A percentile compares a stretch with the other conserved stretches of the same genome.
Evolutionary conservation across 805 yeast species (phyloP).

Genomic region (Candida loeiensis): DNA sequence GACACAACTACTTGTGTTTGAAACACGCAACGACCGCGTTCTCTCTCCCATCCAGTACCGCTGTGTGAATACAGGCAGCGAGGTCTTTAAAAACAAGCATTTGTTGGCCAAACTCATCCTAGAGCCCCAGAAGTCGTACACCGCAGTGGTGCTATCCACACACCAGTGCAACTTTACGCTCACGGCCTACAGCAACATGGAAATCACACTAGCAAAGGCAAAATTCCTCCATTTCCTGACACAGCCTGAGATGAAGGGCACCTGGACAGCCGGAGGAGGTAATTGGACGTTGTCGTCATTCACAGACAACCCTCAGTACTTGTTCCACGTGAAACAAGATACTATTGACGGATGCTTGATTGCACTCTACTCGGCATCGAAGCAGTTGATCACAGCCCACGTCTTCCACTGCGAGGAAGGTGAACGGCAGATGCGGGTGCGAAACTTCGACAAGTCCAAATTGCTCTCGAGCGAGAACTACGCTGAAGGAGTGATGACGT

Average conservation of each 20-base stretch:
- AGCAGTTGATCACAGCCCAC: slow-evolving; percentile 34
- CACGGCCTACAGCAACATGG: slow-evolving; percentile 25
- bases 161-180: slow-evolving; percentile 25
- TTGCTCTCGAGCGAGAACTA: slow-evolving; percentile 29
- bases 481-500: slow-evolving; percentile 32
- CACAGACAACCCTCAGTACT: slow-evolving; percentile 54
- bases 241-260: slow-evolving; percentile 26
- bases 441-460: slow-evolving; percentile 20
- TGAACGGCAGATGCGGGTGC: slow-evolving; percentile 19
- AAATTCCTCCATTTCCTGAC: slow-evolving; percentile 17
- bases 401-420: slow-evolving; percentile 38
- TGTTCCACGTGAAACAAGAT: slow-evolving; percentile 18
- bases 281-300: slow-evolving; percentile 47
- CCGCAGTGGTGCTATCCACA: slow-evolving; percentile 20
- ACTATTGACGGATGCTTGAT: slow-evolving; percentile 16
- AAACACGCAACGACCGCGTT: slow-evolving; percentile 31
- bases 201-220: slow-evolving; percentile 29
- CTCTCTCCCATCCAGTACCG: slow-evolving; percentile 24
- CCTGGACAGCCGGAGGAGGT: slow-evolving; percentile 57
- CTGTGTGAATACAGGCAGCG: slow-evolving; percentile 17
- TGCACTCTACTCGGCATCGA: slow-evolving; percentile 18
- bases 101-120: slow-evolving; percentile 30
- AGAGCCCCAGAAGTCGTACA: slow-evolving; percentile 24
- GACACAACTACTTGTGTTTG: slow-evolving; percentile 15
- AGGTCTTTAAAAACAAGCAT: slow-evolving; percentile 35